These are phyloP conservation scores for Viscum album DNA, from an alignment of 177 flowering plant species.

Conservation along the genomic window DNA sequence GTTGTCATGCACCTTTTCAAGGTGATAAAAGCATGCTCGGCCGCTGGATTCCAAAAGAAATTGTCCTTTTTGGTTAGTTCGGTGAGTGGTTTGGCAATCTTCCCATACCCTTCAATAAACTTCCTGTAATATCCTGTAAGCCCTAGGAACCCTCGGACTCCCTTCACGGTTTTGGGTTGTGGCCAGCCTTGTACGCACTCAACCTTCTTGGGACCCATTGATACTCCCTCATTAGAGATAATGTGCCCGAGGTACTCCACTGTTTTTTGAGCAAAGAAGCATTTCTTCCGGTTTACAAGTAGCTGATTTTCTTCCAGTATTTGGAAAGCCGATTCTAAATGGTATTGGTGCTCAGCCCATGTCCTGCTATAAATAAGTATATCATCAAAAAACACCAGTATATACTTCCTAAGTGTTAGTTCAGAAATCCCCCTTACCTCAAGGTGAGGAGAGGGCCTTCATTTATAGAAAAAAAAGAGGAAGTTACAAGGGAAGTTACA, in stretches of 20 bases:
- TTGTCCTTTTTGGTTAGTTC: not conserved
- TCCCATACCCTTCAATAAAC: conserved; percentile 2
- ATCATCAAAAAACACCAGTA: conserved; percentile 16
- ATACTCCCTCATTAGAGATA: not conserved
- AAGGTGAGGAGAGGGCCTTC: conserved; percentile 12
- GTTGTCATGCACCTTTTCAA: not conserved
- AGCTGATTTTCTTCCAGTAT: not conserved
- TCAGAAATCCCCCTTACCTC: conserved; percentile 6
- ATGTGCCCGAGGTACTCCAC: conserved; percentile 16
- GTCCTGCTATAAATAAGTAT: conserved; percentile 6
- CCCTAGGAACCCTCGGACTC: conserved; percentile 9
- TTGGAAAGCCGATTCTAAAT: not conserved
- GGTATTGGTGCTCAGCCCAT: not conserved
- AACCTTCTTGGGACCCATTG: not conserved
- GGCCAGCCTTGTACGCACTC: conserved; percentile 9
- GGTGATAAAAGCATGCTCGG: not conserved
- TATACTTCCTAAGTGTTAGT: not conserved
- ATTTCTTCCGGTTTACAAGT: not conserved
- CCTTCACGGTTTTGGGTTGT: not conserved
- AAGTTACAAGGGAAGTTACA: no score
- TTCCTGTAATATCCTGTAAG: conserved; percentile 8
- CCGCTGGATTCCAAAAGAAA: conserved; percentile 1
- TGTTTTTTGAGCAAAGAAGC: not conserved
- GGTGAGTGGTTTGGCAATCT: not conserved
- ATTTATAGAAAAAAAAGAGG: no score